phyloP scores from a whole-genome alignment of 768 basidiomycete genomes.

The Hygrocybe coccinea region DNA sequence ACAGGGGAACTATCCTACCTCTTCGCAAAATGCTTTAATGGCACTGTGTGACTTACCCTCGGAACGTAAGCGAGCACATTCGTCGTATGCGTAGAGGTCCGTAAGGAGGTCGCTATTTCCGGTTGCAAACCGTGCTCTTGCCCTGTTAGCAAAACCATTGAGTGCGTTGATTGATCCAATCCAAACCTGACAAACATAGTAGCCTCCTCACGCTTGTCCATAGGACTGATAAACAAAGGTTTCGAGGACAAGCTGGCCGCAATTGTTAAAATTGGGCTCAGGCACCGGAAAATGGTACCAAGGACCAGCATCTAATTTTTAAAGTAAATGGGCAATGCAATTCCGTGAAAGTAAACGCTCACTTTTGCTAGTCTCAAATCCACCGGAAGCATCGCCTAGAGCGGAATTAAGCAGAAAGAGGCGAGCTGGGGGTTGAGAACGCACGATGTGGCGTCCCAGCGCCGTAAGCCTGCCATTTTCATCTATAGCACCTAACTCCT shows the following conservation, averaged over 20 bases:
- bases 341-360: not conserved
- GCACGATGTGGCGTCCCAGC: slow-evolving; percentile 73
- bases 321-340: not conserved
- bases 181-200: slow-evolving; percentile 44
- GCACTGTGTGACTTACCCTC: slow-evolving; percentile 45
- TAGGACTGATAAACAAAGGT: slow-evolving; percentile 75
- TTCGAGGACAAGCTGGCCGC: slow-evolving; percentile 83
- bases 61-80: slow-evolving; percentile 47
- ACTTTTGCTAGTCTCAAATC: slow-evolving; percentile 87
- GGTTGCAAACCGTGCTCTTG: slow-evolving; percentile 61
- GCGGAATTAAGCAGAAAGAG: slow-evolving; percentile 4
- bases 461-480: slow-evolving; percentile 64
- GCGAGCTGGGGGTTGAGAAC: slow-evolving; percentile 11
- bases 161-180: not conserved
- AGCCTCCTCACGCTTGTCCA: slow-evolving; percentile 81
- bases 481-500: slow-evolving; percentile 75
- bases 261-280: slow-evolving; percentile 76
- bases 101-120: slow-evolving; percentile 83
- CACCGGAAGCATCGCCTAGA: slow-evolving; percentile 75
- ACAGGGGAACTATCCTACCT: slow-evolving; percentile 35
- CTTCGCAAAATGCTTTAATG: slow-evolving; percentile 64
- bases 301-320: slow-evolving; percentile 76
- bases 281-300: slow-evolving; percentile 75
- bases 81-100: slow-evolving; percentile 70
- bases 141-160: slow-evolving; percentile 40